Percentiles rank a stretch among this genome's conserved stretches.
Evolutionary conservation across 2,329 filamentous ascomycete genomes (phyloP).

Genomic region (Penicillium sp.): DNA sequence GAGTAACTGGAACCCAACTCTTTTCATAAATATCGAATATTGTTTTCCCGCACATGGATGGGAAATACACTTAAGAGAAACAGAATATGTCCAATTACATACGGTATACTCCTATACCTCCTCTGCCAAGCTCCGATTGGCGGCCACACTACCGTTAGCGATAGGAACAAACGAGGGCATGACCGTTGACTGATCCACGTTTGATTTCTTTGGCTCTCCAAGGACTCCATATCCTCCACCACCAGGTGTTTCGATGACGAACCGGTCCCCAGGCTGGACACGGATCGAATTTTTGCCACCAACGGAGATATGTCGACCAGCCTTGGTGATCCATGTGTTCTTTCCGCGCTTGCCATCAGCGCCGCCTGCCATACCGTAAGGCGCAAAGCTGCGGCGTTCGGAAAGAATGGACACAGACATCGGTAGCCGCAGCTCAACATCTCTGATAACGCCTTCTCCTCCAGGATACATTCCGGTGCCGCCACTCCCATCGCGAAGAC

Average conservation of each 20-base stretch:
- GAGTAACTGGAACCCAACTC: too few species aligned
- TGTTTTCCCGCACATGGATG: not conserved
- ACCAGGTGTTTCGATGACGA: conserved; percentile 21
- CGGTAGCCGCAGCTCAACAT: conserved; percentile 76
- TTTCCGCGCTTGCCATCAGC: conserved; percentile 71
- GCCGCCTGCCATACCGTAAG: conserved; percentile 78
- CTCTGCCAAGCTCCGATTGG: conserved; percentile 4
- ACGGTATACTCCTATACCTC: not conserved
- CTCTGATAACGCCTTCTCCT: conserved; percentile 71
- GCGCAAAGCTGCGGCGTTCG: conserved; percentile 68
- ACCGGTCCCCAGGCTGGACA: conserved; percentile 21
- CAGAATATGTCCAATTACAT: not conserved
- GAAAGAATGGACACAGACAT: conserved; percentile 73
- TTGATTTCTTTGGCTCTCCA: not conserved
- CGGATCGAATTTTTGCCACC: conserved; percentile 23
- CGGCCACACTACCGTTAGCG: conserved; percentile 6
- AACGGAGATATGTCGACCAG: conserved; percentile 4
- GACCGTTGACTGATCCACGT: not conserved
- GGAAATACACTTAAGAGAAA: too few species aligned
- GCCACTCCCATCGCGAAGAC: conserved; percentile 60
- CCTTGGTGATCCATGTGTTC: conserved; percentile 70
- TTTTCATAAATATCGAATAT: not conserved
- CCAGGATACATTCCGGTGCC: conserved; percentile 65
- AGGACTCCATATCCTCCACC: conserved; percentile 13
- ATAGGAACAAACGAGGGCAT: conserved; percentile 4